A percentile compares a stretch with the other conserved stretches of the same genome.
Evolutionary conservation across 805 yeast genomes (phyloP).

Genomic region (Cyberlindnera amylophila): DNA sequence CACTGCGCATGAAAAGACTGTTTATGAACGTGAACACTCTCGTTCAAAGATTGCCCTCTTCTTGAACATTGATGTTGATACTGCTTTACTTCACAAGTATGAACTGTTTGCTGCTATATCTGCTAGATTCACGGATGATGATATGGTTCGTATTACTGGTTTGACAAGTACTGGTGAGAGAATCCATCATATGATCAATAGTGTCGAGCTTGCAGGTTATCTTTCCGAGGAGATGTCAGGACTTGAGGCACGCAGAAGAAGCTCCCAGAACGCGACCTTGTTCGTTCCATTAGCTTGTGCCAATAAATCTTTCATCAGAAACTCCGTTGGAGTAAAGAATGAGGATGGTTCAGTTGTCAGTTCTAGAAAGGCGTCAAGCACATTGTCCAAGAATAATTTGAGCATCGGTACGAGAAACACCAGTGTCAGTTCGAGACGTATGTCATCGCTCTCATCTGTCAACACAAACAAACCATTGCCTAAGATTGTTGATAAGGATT

Average conservation of each 20-base stretch:
- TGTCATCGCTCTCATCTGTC: constrained; percentile 21
- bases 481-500: constrained; percentile 8
- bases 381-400: constrained; percentile 3
- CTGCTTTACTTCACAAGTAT: constrained; percentile 33
- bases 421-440: constrained; percentile 14
- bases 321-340: background rate
- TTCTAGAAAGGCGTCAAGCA: constrained; percentile 14
- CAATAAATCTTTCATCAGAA: constrained; percentile 11
- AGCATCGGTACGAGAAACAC: constrained; percentile 15
- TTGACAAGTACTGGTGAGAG: constrained; percentile 23
- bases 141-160: constrained; percentile 23
- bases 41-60: constrained; percentile 65
- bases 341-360: background rate
- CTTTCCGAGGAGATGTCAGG: constrained; percentile 38
- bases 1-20: constrained; percentile 61
- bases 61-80: constrained; percentile 50
- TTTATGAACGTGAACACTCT: constrained; percentile 50
- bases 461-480: constrained; percentile 22
- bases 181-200: constrained; percentile 26
- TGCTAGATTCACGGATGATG: constrained; percentile 38
- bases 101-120: constrained; percentile 46
- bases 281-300: constrained; percentile 12
- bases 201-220: constrained; percentile 32
- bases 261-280: constrained; percentile 8
- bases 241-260: constrained; percentile 19